Conservation (phyloP, 106 monocot genomes). For the Dendrobium chrysotoxum region DNA sequence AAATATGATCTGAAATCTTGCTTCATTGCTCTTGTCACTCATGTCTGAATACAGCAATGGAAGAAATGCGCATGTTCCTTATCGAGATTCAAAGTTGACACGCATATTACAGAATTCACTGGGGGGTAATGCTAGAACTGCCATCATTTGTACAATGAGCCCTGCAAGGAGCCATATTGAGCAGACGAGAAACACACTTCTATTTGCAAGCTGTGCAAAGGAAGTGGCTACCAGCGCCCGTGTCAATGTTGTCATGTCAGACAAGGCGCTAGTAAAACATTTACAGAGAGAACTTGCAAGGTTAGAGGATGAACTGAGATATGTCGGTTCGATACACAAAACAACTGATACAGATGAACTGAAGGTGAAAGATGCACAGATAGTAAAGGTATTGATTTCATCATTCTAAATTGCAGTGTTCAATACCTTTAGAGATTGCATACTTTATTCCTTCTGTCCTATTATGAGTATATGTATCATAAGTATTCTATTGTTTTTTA, state of each 20-base stretch:
- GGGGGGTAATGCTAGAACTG: conserved; percentile 68
- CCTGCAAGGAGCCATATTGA: conserved; percentile 66
- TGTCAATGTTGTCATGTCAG: conserved; percentile 86
- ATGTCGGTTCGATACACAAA: conserved; percentile 23
- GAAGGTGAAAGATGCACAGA: conserved; percentile 71
- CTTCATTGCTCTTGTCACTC: not conserved
- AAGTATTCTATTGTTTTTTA: not conserved
- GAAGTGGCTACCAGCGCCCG: conserved; percentile 53
- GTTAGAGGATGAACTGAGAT: conserved; percentile 69
- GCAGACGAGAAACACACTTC: conserved; percentile 59
- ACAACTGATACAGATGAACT: conserved; percentile 31
- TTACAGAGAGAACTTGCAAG: conserved; percentile 77
- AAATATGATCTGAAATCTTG: not conserved
- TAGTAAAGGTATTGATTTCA: conserved; percentile 49
- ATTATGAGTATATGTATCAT: not conserved
- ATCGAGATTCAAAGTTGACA: conserved; percentile 76
- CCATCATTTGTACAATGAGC: conserved; percentile 82
- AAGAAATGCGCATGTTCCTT: conserved; percentile 65
- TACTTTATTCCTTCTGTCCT: not conserved
- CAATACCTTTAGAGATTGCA: not conserved
- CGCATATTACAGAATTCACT: conserved; percentile 58
- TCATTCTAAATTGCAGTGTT: not conserved
- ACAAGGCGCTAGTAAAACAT: conserved; percentile 80
- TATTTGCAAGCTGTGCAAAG: conserved; percentile 71
- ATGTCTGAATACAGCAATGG: conserved; percentile 36